Conservation (phyloP, 768 basidiomycete genomes). For the Pilatotrama ljubarskyi region DNA sequence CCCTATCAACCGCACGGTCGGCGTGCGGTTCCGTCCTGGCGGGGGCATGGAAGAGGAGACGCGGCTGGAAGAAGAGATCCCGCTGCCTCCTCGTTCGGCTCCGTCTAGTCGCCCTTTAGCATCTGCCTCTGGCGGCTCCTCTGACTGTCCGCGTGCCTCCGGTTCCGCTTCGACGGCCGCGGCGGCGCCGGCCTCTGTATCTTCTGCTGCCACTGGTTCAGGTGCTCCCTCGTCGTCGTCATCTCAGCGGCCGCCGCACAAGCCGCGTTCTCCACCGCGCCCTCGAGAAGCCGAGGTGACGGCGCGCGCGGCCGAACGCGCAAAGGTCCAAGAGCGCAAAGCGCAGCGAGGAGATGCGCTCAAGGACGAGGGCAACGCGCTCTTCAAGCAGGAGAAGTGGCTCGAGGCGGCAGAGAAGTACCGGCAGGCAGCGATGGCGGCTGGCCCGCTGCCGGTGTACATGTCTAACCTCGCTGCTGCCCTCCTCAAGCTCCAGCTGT, state of each 20-base stretch:
- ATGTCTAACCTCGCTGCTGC: conserved; percentile 46
- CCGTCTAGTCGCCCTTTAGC: neutral
- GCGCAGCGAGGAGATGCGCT: conserved; percentile 28
- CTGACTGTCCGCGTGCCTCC: neutral
- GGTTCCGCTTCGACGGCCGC: no score
- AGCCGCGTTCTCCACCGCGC: neutral
- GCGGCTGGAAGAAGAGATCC: neutral
- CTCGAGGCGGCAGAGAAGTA: conserved; percentile 42
- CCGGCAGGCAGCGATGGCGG: conserved; percentile 38
- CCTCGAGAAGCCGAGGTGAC: conserved; percentile 11
- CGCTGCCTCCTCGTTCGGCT: neutral
- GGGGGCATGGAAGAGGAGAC: neutral
- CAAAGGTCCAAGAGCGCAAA: conserved; percentile 22
- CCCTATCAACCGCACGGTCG: neutral
- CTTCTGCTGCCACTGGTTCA: neutral
- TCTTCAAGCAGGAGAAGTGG: conserved; percentile 41
- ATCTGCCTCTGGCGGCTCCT: no score
- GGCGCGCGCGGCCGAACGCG: conserved; percentile 13
- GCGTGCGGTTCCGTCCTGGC: neutral
- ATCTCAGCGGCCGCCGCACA: no score
- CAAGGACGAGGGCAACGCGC: conserved; percentile 44
- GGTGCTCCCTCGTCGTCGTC: no score
- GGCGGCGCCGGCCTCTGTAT: neutral
- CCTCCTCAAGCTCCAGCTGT: conserved; percentile 42
- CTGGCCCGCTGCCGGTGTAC: conserved; percentile 40